Evolutionary conservation across 163 green algal genomes (phyloP).

Genomic region (Scenedesmus sp.): DNA sequence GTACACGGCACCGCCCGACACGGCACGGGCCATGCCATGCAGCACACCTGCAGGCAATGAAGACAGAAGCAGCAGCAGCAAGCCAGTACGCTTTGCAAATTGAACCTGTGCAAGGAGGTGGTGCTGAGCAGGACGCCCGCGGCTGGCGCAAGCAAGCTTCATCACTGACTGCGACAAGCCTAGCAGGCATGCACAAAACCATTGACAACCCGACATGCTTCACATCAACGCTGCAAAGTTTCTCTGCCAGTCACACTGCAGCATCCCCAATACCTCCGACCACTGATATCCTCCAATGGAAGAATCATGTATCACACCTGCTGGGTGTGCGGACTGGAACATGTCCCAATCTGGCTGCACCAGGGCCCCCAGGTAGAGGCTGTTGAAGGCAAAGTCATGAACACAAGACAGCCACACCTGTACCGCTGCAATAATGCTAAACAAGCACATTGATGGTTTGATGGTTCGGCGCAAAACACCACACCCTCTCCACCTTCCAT

Average conservation of each 20-base stretch:
- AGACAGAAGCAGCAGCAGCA: not conserved
- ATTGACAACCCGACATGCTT: no score
- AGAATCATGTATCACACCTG: not conserved
- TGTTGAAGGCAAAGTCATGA: not conserved
- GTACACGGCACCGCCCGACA: slow-evolving; percentile 93
- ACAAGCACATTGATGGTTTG: not conserved
- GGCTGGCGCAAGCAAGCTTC: no score
- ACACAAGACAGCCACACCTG: not conserved
- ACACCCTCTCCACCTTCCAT: not conserved
- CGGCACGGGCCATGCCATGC: slow-evolving; percentile 88
- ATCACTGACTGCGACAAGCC: not conserved
- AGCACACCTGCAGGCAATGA: slow-evolving; percentile 57
- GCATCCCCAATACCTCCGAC: no score
- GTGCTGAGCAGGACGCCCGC: no score
- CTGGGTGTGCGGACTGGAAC: slow-evolving; percentile 59
- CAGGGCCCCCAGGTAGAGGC: slow-evolving; percentile 87
- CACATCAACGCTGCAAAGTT: no score
- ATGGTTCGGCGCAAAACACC: not conserved
- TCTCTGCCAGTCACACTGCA: no score
- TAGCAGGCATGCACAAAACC: no score
- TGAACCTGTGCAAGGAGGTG: no score
- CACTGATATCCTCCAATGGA: slow-evolving; percentile 38
- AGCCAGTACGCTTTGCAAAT: no score
- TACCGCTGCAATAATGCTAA: not conserved
- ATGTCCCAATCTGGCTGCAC: slow-evolving; percentile 97